A percentile compares a stretch with the other conserved stretches of the same genome.
Evolutionary conservation across 1,139 yeast species (phyloP).

Genomic region (Suhomyces bokatorum): DNA sequence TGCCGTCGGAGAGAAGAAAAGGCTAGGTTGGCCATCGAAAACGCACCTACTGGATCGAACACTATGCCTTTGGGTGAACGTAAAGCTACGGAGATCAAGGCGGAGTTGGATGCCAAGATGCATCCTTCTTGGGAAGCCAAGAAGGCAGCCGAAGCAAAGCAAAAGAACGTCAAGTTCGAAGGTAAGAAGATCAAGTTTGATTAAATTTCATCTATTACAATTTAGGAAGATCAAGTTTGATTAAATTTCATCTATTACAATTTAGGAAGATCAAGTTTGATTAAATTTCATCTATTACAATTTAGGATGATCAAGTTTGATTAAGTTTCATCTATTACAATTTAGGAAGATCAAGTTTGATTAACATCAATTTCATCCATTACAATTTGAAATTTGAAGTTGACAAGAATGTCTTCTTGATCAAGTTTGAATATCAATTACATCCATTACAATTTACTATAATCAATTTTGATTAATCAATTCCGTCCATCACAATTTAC

Average conservation of each 20-base stretch:
- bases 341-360: slow-evolving; percentile 29
- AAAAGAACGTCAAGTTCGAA: slow-evolving; percentile 63
- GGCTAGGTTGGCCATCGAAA: slow-evolving; percentile 33
- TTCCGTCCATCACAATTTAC: slow-evolving; percentile 14
- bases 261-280: slow-evolving; percentile 29
- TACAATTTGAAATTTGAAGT: too few relatives aligned
- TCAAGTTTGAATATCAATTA: too few relatives aligned
- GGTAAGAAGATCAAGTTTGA: slow-evolving; percentile 86
- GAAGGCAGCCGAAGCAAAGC: slow-evolving; percentile 64
- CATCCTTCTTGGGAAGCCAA: slow-evolving; percentile 99
- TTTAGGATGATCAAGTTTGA: too few relatives aligned
- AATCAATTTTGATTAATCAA: background rate
- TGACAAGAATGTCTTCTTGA: too few relatives aligned
- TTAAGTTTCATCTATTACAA: slow-evolving; percentile 11
- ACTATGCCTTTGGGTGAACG: slow-evolving; percentile 42
- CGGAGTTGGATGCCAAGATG: slow-evolving; percentile 25
- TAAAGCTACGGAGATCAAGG: slow-evolving; percentile 16
- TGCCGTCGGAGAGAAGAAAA: slow-evolving; percentile 62
- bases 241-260: slow-evolving; percentile 11
- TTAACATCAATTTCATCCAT: too few relatives aligned
- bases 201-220: slow-evolving; percentile 19
- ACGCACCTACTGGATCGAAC: slow-evolving; percentile 22
- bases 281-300: too few relatives aligned
- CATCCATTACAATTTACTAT: too few relatives aligned
- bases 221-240: too few relatives aligned